Conservation (phyloP, 169 alveolate genomes). For the Besnoitia besnoiti region DNA sequence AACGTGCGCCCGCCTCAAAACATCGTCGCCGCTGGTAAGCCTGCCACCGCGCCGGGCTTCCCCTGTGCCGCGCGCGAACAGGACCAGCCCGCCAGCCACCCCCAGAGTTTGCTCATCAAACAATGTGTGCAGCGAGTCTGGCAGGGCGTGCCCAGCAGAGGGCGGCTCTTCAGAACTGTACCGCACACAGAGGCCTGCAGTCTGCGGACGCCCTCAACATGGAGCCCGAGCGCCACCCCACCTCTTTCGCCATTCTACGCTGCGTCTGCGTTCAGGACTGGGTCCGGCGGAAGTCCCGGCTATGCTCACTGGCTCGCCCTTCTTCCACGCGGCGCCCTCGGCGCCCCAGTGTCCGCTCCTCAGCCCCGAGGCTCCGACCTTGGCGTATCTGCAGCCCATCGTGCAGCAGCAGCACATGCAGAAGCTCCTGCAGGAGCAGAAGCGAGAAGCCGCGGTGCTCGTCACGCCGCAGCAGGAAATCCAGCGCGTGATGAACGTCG, state of each 20-base stretch:
- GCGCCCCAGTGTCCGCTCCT: constrained; percentile 46
- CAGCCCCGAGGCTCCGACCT: constrained; percentile 43
- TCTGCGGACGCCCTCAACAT: background rate
- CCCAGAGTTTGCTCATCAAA: too few relatives aligned
- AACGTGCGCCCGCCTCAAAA: constrained; percentile 59
- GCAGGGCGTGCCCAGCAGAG: too few relatives aligned
- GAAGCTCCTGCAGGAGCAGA: constrained; percentile 39
- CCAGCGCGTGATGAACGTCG: constrained; percentile 42
- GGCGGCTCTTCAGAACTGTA: too few relatives aligned
- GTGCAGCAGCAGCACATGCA: constrained; percentile 39
- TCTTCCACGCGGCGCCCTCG: constrained; percentile 63
- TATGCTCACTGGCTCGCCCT: constrained; percentile 61
- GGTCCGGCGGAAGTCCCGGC: constrained; percentile 61
- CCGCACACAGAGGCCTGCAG: too few relatives aligned
- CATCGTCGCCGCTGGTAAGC: constrained; percentile 52
- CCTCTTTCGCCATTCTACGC: too few relatives aligned
- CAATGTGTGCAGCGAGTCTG: too few relatives aligned
- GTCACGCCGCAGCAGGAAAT: background rate
- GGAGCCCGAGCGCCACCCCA: too few relatives aligned
- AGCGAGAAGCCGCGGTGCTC: background rate
- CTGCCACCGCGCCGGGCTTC: too few relatives aligned
- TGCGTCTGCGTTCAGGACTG: constrained; percentile 31
- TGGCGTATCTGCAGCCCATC: constrained; percentile 33
- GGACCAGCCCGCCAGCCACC: too few relatives aligned
- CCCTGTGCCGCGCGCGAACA: too few relatives aligned